Evolutionary conservation across 371 early-diverging fungal genomes (phyloP).

Genomic region (Coemansia sp.): DNA sequence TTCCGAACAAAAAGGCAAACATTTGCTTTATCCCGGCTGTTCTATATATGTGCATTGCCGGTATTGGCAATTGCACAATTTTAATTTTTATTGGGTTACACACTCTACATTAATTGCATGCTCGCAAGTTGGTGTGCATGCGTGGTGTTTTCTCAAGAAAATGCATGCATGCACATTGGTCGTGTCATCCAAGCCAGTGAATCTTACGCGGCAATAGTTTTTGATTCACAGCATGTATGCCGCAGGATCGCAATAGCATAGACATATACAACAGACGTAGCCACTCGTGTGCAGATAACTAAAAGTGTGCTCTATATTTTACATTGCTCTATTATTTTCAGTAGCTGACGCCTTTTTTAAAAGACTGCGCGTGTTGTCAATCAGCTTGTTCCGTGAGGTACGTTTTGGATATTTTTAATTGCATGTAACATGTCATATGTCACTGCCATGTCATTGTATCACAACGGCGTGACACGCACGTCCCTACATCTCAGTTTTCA

Average conservation of each 20-base stretch:
- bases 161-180: neutral
- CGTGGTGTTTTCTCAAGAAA: neutral
- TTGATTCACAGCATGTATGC: neutral
- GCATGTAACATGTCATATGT: neutral
- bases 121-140: neutral
- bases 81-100: neutral
- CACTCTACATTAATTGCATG: neutral
- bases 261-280: neutral
- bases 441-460: neutral
- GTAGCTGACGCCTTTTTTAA: neutral
- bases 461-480: neutral
- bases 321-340: neutral
- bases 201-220: neutral
- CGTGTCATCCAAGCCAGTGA: neutral
- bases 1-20: neutral
- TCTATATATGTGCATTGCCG: slow-evolving; percentile 1
- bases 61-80: neutral
- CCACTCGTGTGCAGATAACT: neutral
- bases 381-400: neutral
- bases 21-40: neutral
- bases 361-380: neutral
- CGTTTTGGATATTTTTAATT: neutral
- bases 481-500: slow-evolving; percentile 6
- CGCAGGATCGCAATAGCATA: neutral
- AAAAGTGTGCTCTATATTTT: neutral